A percentile compares a stretch with the other conserved stretches of the same genome.
phyloP scores from a whole-genome alignment of 2,329 filamentous ascomycete species.

The Rhexocercosporidium sp. region DNA sequence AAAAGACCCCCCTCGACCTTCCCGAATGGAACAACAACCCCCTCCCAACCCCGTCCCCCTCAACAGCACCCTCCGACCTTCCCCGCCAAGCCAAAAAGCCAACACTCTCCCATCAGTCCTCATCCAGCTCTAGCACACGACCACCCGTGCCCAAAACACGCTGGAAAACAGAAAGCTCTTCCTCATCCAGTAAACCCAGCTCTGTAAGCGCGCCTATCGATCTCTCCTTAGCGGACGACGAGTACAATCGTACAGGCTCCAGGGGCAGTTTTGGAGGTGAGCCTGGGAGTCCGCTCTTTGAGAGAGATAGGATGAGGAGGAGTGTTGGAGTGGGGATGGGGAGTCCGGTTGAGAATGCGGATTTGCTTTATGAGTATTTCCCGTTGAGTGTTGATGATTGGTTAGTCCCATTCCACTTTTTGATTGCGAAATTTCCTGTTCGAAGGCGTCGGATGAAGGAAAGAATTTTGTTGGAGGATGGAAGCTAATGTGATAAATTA shows the following conservation, averaged over 20 bases:
- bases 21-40: conserved; percentile 35
- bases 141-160: conserved; percentile 39
- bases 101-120: conserved; percentile 23
- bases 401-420: conserved; percentile 46
- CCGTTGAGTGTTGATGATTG: conserved; percentile 89
- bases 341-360: conserved; percentile 76
- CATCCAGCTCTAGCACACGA: conserved; percentile 18
- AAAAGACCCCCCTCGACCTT: conserved; percentile 37
- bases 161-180: conserved; percentile 40
- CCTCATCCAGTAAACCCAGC: conserved; percentile 19
- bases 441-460: not conserved
- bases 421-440: not conserved
- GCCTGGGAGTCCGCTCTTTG: conserved; percentile 23
- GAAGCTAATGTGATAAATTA: conserved; percentile 42
- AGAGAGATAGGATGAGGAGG: conserved; percentile 43
- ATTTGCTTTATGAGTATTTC: conserved; percentile 93
- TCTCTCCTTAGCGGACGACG: conserved; percentile 40
- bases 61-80: conserved; percentile 20
- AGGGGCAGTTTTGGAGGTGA: conserved; percentile 12
- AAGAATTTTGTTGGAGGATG: not conserved
- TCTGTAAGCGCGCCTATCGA: conserved; percentile 37
- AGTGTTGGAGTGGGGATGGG: conserved; percentile 44
- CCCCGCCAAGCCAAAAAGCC: conserved; percentile 33
- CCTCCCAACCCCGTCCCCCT: conserved; percentile 16
- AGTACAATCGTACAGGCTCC: conserved; percentile 20